Evolutionary conservation across 2,329 filamentous ascomycete species (phyloP).

Genomic region (Diaporthe aspalathi): DNA sequence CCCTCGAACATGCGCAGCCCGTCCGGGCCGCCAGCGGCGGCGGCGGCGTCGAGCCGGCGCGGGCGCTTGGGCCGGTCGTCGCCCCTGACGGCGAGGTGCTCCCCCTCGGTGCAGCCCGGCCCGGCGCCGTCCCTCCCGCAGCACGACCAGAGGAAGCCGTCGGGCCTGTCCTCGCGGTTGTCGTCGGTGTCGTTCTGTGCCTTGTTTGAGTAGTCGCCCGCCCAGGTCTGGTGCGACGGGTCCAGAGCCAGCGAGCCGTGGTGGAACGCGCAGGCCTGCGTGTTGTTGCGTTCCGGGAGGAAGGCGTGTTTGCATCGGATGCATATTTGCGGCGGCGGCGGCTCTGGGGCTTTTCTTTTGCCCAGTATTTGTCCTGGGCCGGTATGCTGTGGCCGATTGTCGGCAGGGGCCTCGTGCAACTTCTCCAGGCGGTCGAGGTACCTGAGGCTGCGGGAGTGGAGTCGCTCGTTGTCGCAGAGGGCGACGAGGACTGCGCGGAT

Average conservation of each 20-base stretch:
- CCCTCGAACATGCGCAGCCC: conserved; percentile 32
- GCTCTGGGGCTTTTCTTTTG: conserved; percentile 23
- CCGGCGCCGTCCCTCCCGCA: conserved; percentile 24
- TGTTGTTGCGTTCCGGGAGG: conserved; percentile 15
- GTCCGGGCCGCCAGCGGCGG: conserved; percentile 1
- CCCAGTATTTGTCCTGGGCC: neutral
- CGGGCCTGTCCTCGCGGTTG: conserved; percentile 25
- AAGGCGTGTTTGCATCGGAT: conserved; percentile 34
- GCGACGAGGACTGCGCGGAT: conserved; percentile 36
- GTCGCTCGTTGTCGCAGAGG: conserved; percentile 32
- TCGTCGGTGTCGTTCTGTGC: neutral
- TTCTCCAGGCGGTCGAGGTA: conserved; percentile 36
- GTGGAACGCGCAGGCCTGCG: conserved; percentile 34
- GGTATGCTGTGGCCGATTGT: neutral
- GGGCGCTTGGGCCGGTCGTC: conserved; percentile 26
- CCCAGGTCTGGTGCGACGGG: conserved; percentile 11
- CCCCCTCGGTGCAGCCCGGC: conserved; percentile 30
- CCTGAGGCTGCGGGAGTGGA: conserved; percentile 29
- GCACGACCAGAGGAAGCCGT: conserved; percentile 35
- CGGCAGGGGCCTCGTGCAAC: neutral
- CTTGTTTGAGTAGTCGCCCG: neutral
- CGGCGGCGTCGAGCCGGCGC: neutral
- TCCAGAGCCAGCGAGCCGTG: conserved; percentile 19
- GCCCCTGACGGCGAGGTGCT: conserved; percentile 31
- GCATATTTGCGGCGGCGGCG: conserved; percentile 32